These are phyloP conservation scores for Solanum clarkiae DNA, from an alignment of 257 asterid species.

Conservation along the genomic window DNA sequence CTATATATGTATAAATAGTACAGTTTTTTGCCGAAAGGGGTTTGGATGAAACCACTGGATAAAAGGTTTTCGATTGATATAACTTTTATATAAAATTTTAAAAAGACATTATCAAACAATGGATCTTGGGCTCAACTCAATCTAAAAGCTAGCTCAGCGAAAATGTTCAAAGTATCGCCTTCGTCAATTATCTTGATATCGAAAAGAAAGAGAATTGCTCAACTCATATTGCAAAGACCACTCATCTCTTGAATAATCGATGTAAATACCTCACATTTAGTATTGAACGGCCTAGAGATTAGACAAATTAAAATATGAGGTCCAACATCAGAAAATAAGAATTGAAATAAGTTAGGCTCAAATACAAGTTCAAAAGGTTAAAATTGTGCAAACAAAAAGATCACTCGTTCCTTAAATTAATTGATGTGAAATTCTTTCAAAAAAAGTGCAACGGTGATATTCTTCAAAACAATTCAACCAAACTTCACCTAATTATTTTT, in stretches of 20 bases:
- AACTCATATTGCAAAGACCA: too few relatives aligned
- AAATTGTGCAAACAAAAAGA: not conserved
- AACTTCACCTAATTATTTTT: not conserved
- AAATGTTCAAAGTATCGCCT: too few relatives aligned
- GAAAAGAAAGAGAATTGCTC: not conserved
- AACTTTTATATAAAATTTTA: not conserved
- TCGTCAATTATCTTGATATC: too few relatives aligned
- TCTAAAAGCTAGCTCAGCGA: too few relatives aligned
- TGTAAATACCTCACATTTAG: too few relatives aligned
- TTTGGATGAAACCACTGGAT: too few relatives aligned
- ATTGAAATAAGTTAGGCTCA: not conserved
- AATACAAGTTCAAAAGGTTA: not conserved
- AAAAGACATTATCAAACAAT: not conserved
- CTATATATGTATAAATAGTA: too few relatives aligned
- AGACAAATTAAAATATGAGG: too few relatives aligned
- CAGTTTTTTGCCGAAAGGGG: too few relatives aligned
- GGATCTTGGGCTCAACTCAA: not conserved
- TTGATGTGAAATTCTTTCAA: not conserved
- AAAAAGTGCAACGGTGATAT: not conserved
- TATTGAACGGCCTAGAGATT: not conserved
- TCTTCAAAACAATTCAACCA: not conserved
- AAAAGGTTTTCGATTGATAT: not conserved
- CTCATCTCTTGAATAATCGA: not conserved
- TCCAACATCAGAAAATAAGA: not conserved
- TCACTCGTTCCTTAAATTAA: not conserved